Base-by-base conservation (phyloP, 1,284 basidiomycete species). In the Malassezia pachydermatis region DNA sequence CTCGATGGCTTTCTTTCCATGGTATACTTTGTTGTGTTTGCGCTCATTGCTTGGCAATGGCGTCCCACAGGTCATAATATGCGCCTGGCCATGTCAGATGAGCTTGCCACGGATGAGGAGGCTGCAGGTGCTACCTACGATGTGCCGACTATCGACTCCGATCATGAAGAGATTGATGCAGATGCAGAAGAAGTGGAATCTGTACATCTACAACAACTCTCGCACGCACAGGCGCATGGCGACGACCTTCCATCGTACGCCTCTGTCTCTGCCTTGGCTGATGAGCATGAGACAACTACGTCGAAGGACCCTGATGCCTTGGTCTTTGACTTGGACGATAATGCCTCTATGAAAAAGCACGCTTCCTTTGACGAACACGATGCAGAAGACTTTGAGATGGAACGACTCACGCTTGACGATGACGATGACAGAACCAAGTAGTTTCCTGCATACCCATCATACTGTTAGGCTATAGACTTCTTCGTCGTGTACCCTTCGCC, bases 1-100 rank as follows among this genome's bases (percentile, higher is more conserved):
- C 78, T 98, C 35, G 94, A 98, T 64, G 94, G 89, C n/a, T 95
- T 88, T 78, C 78, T 96, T 24, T 81, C 84, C 1, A 76, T 88
- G 24, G 80, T 73, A 8, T 73, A 73, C 50, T 57, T 73, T 36
- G 47, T 34, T 3, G 82, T 84, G 37, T 96, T 98, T 72, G 74
- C 77, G 38, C 76, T 80, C 8, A 88, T 96, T 56, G 82, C 86
- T 2, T 95, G 82, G 75, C 77, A 96, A 23, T 99, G 94, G 92
- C 78, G 89, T 34, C 92, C 92, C 49, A 87, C 88, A 2, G 81
- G 80, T 32, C 82, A 88, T 73, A 98, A 98, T 75, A 79, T 86
- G 75, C 84, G 86, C 8, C 45, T 71, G 4, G 63, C 63, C 42
- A 67, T 67, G 64, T 64, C 64, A 33, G 63, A 66, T 43, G 70